A percentile compares a stretch with the other conserved stretches of the same genome.
These are phyloP conservation scores for Pythium brassicae DNA, from an alignment of 352 stramenopile species.

Conservation along the genomic window DNA sequence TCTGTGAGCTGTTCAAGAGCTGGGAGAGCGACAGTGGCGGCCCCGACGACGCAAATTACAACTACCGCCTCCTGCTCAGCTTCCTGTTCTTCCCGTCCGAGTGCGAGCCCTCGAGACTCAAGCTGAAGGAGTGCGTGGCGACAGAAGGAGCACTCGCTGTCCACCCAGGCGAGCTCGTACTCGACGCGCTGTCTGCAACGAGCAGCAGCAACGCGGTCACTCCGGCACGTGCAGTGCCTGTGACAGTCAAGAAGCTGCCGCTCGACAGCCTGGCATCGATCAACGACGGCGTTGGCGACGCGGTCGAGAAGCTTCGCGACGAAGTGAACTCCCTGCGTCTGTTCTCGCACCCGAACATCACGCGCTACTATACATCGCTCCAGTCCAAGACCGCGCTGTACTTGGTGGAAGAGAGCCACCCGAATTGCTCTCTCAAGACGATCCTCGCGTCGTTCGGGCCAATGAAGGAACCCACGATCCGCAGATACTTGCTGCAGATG, in stretches of 20 bases:
- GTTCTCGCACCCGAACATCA: slow-evolving; percentile 39
- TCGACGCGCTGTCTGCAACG: neutral
- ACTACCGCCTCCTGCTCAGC: slow-evolving; percentile 46
- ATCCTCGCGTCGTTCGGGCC: slow-evolving; percentile 63
- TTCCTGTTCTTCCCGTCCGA: slow-evolving; percentile 53
- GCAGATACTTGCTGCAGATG: slow-evolving; percentile 58
- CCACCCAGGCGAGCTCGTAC: slow-evolving; percentile 1
- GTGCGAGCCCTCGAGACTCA: slow-evolving; percentile 3
- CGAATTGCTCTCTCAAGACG: slow-evolving; percentile 48
- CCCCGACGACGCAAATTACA: slow-evolving; percentile 17
- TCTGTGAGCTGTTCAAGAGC: slow-evolving; percentile 29
- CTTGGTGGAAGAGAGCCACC: slow-evolving; percentile 27
- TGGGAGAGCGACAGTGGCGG: slow-evolving; percentile 12
- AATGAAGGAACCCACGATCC: slow-evolving; percentile 73
- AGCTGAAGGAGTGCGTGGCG: slow-evolving; percentile 5
- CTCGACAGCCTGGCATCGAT: neutral
- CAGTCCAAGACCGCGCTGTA: slow-evolving; percentile 27
- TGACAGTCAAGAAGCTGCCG: slow-evolving; percentile 14
- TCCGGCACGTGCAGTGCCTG: no score
- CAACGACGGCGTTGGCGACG: neutral
- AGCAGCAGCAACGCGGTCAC: no score
- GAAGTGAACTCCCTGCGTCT: slow-evolving; percentile 36
- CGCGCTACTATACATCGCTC: slow-evolving; percentile 31
- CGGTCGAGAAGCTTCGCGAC: slow-evolving; percentile 15
- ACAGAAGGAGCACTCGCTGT: neutral